Base-by-base conservation (phyloP, 2,329 filamentous ascomycete genomes). In the Lasiodiplodia gonubiensis region DNA sequence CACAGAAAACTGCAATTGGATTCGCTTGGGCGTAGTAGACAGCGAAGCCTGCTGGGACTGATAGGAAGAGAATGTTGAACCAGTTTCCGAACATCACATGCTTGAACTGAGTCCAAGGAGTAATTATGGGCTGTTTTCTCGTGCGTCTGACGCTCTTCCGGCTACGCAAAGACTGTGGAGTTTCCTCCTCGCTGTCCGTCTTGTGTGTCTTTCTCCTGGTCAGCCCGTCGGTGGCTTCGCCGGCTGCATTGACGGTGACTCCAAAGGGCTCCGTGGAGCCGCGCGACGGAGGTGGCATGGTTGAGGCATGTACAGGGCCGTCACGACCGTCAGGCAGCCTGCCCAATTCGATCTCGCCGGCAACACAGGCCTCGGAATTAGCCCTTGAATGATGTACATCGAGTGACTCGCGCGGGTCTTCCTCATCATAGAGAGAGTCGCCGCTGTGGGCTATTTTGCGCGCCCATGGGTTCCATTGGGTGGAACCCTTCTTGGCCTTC, bases 1-100 rank as follows among this genome's bases (percentile, higher is more conserved):
- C 86, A 66, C 94, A 87, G 74, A 97, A 97, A 54, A 95, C 71
- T 2, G 73, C 71, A 14, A 77, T 73, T 1, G 68, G 69, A 14
- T 75, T 70, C 60, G 90, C 80, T 10, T 81, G 70, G 23, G 88
- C 80, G 74, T 90, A 93, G 73, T 91, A 87, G 63, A 94, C 77
- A 1, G 86, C 90, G 73, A 97, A 79, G 61, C 94, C 94, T 42
- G 89, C 86, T 0, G 94, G 93, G 0, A 92, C 93, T 23, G 90
- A 88, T n/a, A 97, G 63, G 25, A 97, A 82, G 30, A 97, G 81
- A 27, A 97, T 74, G 74, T 97, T 97, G 81, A 97, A 90, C 88
- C 92, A 97, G 0, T 92, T 94, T 73, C 87, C 89, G 71, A 97
- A 86, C 3, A 96, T 72, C 0, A 92, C 93, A 23, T 91, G 88